Evolutionary conservation across 441 rosid genomes (phyloP).

Genomic region (Capsella rubella): DNA sequence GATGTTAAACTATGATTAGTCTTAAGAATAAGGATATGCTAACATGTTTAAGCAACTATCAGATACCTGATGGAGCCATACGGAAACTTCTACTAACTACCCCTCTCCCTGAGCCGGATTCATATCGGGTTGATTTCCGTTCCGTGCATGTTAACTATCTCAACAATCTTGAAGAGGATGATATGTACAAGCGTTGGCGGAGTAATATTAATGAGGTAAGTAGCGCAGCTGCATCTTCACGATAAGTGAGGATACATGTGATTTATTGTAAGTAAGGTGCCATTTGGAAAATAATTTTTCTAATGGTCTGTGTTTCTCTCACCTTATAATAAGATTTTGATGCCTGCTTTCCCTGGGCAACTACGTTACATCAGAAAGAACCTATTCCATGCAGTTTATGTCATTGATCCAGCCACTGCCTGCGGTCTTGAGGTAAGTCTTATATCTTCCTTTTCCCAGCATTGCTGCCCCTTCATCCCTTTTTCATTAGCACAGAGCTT

Average conservation of each 20-base stretch:
- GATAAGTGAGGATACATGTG: conserved; percentile 36
- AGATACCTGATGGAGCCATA: conserved; percentile 78
- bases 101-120: conserved; percentile 79
- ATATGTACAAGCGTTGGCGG: conserved; percentile 95
- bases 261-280: conserved; percentile 36
- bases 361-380: conserved; percentile 96
- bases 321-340: conserved; percentile 74
- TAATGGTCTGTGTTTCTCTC: conserved; percentile 38
- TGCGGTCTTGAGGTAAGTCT: conserved; percentile 95
- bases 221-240: conserved; percentile 34
- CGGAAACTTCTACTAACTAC: conserved; percentile 72
- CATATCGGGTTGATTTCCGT: conserved; percentile 92
- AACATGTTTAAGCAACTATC: conserved; percentile 44
- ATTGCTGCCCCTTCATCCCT: conserved; percentile 22
- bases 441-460: conserved; percentile 31
- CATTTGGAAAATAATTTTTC: conserved; percentile 32
- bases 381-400: conserved; percentile 94
- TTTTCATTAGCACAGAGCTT: conserved; percentile 22
- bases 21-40: conserved; percentile 37
- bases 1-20: conserved; percentile 33
- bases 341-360: conserved; percentile 99
- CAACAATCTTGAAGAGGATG: conserved; percentile 98
- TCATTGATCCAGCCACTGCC: conserved; percentile 89
- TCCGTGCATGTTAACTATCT: conserved; percentile 94
- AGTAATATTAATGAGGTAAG: conserved; percentile 93